Percentiles rank a stretch among this genome's conserved stretches.
These are phyloP conservation scores for Drechslerella dactyloides DNA, from an alignment of 2,329 filamentous ascomycete genomes.

Conservation along the genomic window DNA sequence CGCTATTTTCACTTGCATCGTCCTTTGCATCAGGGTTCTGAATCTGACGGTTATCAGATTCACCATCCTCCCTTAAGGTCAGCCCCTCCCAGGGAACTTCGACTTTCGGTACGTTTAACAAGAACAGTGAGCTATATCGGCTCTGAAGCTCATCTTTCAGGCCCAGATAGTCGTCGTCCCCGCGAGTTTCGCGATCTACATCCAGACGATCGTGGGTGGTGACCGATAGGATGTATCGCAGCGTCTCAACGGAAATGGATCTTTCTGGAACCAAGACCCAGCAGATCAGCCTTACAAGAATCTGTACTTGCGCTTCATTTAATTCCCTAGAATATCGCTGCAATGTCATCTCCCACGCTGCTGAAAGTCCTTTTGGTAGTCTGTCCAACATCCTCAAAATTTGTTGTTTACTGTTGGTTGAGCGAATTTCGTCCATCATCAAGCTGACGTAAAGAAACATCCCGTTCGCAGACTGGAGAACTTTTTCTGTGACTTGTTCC, in stretches of 20 bases:
- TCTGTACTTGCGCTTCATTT: constrained; percentile 1
- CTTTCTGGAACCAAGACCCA: constrained; percentile 2
- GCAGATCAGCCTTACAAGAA: background rate
- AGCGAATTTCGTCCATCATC: constrained; percentile 14
- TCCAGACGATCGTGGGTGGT: background rate
- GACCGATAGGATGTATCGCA: constrained; percentile 1
- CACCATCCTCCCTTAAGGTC: no score
- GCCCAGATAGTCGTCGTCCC: constrained; percentile 4
- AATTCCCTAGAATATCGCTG: constrained; percentile 6
- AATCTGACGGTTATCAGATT: no score
- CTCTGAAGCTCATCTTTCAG: no score
- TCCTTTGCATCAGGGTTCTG: no score
- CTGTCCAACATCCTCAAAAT: background rate
- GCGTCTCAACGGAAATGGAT: background rate
- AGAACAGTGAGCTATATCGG: no score
- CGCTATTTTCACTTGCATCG: no score
- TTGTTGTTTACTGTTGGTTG: constrained; percentile 10
- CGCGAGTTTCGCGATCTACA: background rate
- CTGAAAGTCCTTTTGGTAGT: constrained; percentile 11
- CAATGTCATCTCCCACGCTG: constrained; percentile 4
- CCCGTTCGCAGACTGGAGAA: constrained; percentile 6
- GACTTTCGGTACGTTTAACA: no score
- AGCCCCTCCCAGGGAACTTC: no score
- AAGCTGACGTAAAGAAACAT: constrained; percentile 23
- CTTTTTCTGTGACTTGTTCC: constrained; percentile 2